Evolutionary conservation across 306 rosid species (phyloP).

Genomic region (Luffa acutangula): DNA sequence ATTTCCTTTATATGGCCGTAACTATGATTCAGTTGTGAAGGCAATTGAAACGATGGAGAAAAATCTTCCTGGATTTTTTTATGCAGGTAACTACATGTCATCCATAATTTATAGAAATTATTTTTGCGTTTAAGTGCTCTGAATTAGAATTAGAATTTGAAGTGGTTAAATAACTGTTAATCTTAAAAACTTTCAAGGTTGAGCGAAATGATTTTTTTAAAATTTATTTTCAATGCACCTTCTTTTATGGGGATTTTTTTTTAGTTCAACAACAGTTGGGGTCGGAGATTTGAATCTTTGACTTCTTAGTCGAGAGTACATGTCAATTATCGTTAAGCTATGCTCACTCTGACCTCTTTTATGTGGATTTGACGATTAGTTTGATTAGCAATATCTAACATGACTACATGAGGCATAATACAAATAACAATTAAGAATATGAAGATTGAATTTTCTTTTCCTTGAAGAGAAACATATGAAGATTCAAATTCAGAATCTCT

Average conservation of each 20-base stretch:
- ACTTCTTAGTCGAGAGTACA: too few relatives aligned
- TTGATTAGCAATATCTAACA: background rate
- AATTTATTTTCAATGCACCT: background rate
- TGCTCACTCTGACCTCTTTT: background rate
- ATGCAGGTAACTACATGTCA: conserved; percentile 50
- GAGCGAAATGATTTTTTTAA: background rate
- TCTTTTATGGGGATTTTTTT: background rate
- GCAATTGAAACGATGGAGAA: conserved; percentile 79
- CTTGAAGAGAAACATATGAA: background rate
- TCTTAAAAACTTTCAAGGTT: background rate
- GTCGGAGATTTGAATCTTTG: too few relatives aligned
- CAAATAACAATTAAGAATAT: background rate
- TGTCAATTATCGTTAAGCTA: too few relatives aligned
- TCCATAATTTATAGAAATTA: background rate
- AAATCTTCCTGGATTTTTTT: conserved; percentile 80
- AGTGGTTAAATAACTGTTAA: background rate
- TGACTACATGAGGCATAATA: background rate
- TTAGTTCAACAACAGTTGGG: too few relatives aligned
- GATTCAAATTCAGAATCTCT: background rate
- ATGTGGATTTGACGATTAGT: background rate
- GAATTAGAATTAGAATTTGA: background rate
- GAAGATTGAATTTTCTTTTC: background rate
- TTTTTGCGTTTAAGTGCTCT: background rate
- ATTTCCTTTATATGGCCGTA: conserved; percentile 74
- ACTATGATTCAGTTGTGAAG: conserved; percentile 64